Base-by-base conservation (phyloP, 2,329 filamentous ascomycete genomes). In the Myotisia sp. region DNA sequence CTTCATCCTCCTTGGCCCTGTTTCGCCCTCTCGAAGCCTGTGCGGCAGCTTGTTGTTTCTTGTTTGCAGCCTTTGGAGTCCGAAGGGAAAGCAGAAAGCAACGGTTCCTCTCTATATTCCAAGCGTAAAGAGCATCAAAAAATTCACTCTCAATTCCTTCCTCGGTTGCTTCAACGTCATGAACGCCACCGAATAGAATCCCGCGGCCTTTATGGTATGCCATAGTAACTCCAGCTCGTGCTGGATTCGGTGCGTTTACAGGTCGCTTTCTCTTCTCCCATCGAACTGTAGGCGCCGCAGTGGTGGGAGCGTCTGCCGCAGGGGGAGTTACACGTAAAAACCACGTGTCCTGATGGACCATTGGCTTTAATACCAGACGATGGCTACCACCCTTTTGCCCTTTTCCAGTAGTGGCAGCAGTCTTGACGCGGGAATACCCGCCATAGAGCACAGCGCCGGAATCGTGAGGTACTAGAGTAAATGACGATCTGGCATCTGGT, bases 61-160 rank as follows among this genome's bases (percentile, higher is more conserved):
- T 79, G 42, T 74, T 70, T 30, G 71, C 71, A 13, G 68, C 63
- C 17, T 84, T 75, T 2, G 83, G 72, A 46, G 84, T 82, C 34
- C 86, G 70, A 29, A 95, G 63, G 6, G 65, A 64, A 28, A 95
- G 65, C 2, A 80, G 82, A 64, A 95, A 94, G 62, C 93, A 95
- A 6, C 90, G 71, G 53, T 98, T 98, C 39, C 87, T 74, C 49
- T 95, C 90, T 42, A 93, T 76, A 51, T 92, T 94, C 83, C 86
- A 95, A 4, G 86, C 81, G 49, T 81, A 92, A 16, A 95, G 60
- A 37, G 77, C 72, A 48, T 94, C 87, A 63, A 95, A 98, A 59
- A 98, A 98, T 54, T 94, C 86, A 51, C 83, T 92, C 36, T 98
- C 87, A 45, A 98, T 92, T 3, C 82, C 85, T 55, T 98, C 90